Percentiles rank a stretch among this genome's conserved stretches.
Conservation (phyloP, 306 rosid genomes). For the Vicia villosa region DNA sequence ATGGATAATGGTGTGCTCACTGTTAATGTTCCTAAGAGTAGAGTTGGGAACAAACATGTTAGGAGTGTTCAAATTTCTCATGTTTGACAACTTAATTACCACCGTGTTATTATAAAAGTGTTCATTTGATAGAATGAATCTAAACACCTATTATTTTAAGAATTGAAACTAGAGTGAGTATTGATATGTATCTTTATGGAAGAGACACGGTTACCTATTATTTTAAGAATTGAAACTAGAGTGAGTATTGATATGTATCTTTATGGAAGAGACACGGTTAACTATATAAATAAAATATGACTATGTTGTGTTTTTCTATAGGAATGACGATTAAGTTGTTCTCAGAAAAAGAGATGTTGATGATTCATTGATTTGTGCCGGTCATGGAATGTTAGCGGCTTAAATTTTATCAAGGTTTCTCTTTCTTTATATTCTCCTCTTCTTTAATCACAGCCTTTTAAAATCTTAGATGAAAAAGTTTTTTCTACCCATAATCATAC, state of each 20-base stretch:
- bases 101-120: not conserved
- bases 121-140: too few relatives aligned
- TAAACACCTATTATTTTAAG: not conserved
- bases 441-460: too few relatives aligned
- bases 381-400: too few relatives aligned
- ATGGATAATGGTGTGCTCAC: conserved; percentile 56
- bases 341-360: too few relatives aligned
- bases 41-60: conserved; percentile 5
- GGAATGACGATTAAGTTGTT: too few relatives aligned
- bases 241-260: not conserved
- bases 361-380: too few relatives aligned
- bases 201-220: not conserved
- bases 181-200: not conserved
- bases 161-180: not conserved
- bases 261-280: not conserved
- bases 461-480: too few relatives aligned
- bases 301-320: not conserved
- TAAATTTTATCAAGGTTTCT: too few relatives aligned
- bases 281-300: conserved; percentile 6
- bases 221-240: not conserved
- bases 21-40: conserved; percentile 50
- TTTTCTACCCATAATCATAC: too few relatives aligned
- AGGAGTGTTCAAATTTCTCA: conserved; percentile 37
- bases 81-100: not conserved
- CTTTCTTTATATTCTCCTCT: too few relatives aligned